Percentiles rank a stretch among this genome's conserved stretches.
These are phyloP conservation scores for Phaseolus lunatus DNA, from an alignment of 306 rosid species.

Conservation along the genomic window DNA sequence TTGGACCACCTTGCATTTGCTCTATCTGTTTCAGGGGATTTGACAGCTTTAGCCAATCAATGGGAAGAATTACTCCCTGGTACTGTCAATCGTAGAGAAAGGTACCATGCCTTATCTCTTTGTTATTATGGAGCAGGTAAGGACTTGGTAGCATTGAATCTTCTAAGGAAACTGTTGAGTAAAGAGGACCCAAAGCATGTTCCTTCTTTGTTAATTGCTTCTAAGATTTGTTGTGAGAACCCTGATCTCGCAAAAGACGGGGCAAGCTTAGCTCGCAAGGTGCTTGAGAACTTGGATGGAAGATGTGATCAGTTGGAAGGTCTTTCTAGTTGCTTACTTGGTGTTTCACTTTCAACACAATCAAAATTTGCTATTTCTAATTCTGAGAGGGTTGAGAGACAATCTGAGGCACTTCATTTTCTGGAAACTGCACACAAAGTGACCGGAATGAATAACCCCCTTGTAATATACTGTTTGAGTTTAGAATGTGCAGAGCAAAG, in stretches of 20 bases:
- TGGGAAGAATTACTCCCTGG: constrained; percentile 84
- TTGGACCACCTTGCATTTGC: constrained; percentile 95
- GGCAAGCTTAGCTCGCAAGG: constrained; percentile 60
- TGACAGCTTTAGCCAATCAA: constrained; percentile 75
- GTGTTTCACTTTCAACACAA: constrained; percentile 76
- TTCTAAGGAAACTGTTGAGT: constrained; percentile 71
- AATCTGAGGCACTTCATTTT: constrained; percentile 70
- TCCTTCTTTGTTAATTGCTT: constrained; percentile 79
- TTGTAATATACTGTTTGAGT: constrained; percentile 68
- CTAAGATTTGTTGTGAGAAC: constrained; percentile 80
- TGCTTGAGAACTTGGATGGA: constrained; percentile 60
- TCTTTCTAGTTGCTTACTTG: constrained; percentile 73
- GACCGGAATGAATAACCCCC: constrained; percentile 69
- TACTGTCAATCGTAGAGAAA: constrained; percentile 61
- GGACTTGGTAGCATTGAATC: constrained; percentile 72
- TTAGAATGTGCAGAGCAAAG: constrained; percentile 82
- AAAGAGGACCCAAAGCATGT: constrained; percentile 69
- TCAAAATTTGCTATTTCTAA: constrained; percentile 67
- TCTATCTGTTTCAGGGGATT: constrained; percentile 79
- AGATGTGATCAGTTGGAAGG: constrained; percentile 70
- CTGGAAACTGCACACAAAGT: constrained; percentile 69
- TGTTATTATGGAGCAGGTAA: constrained; percentile 84
- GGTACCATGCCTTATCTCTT: constrained; percentile 68
- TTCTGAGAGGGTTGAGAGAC: constrained; percentile 67
- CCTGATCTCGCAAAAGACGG: constrained; percentile 70